Evolutionary conservation across 2,329 filamentous ascomycete species (phyloP), one percentile per base, ranked within the genome.

Genomic region (Xylariaceae sp.): DNA sequence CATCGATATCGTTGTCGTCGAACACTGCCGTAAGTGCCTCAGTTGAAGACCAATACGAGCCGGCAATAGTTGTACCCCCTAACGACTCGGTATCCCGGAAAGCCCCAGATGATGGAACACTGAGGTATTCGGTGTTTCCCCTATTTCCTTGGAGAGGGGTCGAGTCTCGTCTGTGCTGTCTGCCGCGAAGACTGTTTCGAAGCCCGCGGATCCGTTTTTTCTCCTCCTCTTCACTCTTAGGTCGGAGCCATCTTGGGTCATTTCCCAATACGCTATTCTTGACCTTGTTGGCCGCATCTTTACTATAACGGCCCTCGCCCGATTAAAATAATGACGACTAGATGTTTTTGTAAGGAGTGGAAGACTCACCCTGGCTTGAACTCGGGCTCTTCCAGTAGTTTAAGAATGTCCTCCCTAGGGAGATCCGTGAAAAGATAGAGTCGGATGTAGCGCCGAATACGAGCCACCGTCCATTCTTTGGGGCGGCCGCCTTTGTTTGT

Each of bases 261-360:
- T 85, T 82, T 63, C 83, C 82, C 37, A 85, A 76, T 62, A 83
- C 77, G 6, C 75, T 73, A 56, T 81, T 80, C 63, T 85, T 77
- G 18, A 80, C 82, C 72, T 85, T 85, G 67, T 82, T 82, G 39
- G 80, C 82, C 34, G 82, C 84, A 65, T 84, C 82, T 65, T 79
- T 79, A 44, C 81, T 83, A 58, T 59, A 53, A 50, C 56, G 39
- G 17, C 48, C 8, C 42, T 11, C 10, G 17, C 47, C 17, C 11
- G 64, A 62, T 58, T 54, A 62, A 56, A 57, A 45, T 18, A 59
- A 42, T n/a, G 55, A 55, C n/a, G 2, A 15, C 30, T n/a, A 10
- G 2, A 7, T 3, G 13, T 35, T 2, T 48, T 44, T n/a, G 18
- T 4, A 1, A 50, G 4, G 50, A 51, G 7, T 17, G 35, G 44